Base-by-base conservation (phyloP, 176 grass and related monocot genomes). In the Aegilops tauschii region DNA sequence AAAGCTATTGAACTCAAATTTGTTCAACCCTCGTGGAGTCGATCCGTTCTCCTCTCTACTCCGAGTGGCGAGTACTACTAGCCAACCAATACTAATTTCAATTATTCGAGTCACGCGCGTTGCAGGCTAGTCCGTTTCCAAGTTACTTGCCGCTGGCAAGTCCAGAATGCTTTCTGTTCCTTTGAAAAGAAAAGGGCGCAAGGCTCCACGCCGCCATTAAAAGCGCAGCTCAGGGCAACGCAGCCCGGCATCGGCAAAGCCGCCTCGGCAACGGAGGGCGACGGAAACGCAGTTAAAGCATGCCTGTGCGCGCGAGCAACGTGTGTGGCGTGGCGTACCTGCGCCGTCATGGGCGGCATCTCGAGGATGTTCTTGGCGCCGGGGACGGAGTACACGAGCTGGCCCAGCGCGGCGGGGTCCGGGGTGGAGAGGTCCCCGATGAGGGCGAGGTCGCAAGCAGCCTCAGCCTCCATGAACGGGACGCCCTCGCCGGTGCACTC, bases 341-440 rank as follows among this genome's bases (percentile, higher is more conserved):
- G 94, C 20, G 86, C 97, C 4, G 93, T 93, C 79, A 99, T 87
- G 80, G 97, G 97, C 10, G 97, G 97, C 66, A 99, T 96, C 88
- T 99, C 97, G 79, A 99, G 80, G 86, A 99, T 85, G 88, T 89
- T 91, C 92, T 96, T 94, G 61, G 94, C 97, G 52, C 87, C 92
- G 50, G 92, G 94, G 80, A 99, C 59, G 80, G 87, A 88, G 82
- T 93, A 93, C 47, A 99, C 92, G 69, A 99, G 90, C 90, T 94
- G 92, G 35, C 94, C 94, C 9, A 99, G 97, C n/a, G 88, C 89
- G 82, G 34, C 12, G 3, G 94, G 97, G 82, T 93, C 90, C 4
- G 94, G 92, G 88, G 86, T 98, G n/a, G 90, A 50, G 21, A 91
- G 87, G 88, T 98, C 90, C 11, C 90, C 93, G 35, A 95, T 56